Evolutionary conservation across 23 red algal species (phyloP), one percentile per base, ranked within the genome.

Genomic region (Chondrus crispus): DNA sequence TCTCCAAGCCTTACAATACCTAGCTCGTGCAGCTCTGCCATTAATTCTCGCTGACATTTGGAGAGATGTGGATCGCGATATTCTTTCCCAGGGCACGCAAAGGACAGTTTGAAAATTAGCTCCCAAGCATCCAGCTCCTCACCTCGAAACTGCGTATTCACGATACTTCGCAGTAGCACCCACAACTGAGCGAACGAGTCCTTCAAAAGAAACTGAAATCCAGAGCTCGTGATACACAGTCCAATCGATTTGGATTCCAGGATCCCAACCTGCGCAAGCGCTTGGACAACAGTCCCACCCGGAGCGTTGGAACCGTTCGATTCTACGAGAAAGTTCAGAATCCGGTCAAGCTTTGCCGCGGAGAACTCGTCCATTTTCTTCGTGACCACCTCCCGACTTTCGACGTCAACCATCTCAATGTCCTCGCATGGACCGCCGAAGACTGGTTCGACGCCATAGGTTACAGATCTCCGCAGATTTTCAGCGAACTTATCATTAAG

Each of bases 121-220:
- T 48, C 48, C 3, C 92, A 48, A 7, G 18, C 29, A 28, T 49
- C 68, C 28, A 87, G 38, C 43, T 73, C 54, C 20, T 60, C 50
- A 3, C 46, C 83, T n/a, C 80, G 37, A 43, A 88, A 86, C 52
- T 46, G 47, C 11, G 80, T 84, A 16, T 47, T 87, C 41, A 89
- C 50, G 48, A 91, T 46, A 46, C 73, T 86, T 16, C 91, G 82
- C 58, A 96, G 75, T 9, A 96, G 68, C 24, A 93, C 68, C 92
- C 97, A 96, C 44, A 99, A 49, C 89, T 99, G 97, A 18, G 94
- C 75, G 35, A 26, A 64, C 24, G 84, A 86, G 62, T 96, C 91
- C 66, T 95, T 95, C 42, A 99, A 68, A 20, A 99, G 54, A 85
- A 96, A 96, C 62, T 90, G 94, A 71, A 99, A 99, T 33, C 97